Conservation (phyloP, 495 filamentous ascomycete genomes). For the Beverwykella pulmonaria region DNA sequence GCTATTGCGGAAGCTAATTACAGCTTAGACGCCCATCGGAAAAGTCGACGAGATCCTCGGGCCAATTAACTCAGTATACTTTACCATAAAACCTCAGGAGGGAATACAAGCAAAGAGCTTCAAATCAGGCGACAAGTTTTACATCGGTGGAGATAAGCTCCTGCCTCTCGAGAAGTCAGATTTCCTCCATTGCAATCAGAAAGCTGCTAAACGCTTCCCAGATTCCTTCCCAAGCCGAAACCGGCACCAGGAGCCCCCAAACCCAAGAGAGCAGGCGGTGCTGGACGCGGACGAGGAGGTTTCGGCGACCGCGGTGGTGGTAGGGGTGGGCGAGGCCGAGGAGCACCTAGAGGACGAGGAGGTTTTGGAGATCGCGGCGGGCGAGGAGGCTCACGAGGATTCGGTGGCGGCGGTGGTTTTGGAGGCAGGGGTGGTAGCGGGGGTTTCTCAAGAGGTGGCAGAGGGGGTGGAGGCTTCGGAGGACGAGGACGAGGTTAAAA, state of each 20-base stretch:
- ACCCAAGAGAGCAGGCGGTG: constrained; percentile 62
- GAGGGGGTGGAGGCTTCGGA: constrained; percentile 30
- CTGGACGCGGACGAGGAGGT: constrained; percentile 32
- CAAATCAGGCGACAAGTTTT: constrained; percentile 96
- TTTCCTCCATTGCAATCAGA: not conserved
- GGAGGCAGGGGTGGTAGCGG: constrained; percentile 36
- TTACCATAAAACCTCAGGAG: constrained; percentile 95
- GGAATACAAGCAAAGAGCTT: constrained; percentile 94
- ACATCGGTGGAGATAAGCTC: constrained; percentile 90
- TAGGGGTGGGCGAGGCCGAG: constrained; percentile 17
- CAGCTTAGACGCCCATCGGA: constrained; percentile 76
- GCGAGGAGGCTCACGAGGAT: constrained; percentile 32
- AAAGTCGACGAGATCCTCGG: constrained; percentile 96
- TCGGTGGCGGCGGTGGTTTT: constrained; percentile 33
- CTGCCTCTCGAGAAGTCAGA: constrained; percentile 81
- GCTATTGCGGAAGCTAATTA: constrained; percentile 4
- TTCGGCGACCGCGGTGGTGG: constrained; percentile 2
- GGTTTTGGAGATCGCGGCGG: constrained; percentile 27
- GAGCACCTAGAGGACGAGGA: constrained; percentile 25
- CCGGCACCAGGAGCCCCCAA: constrained; percentile 68
- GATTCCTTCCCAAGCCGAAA: constrained; percentile 94
- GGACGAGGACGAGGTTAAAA: constrained; percentile 32
- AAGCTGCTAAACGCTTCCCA: constrained; percentile 33
- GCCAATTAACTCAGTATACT: constrained; percentile 94
- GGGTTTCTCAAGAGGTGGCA: constrained; percentile 1